A percentile compares a stretch with the other conserved stretches of the same genome.
Conservation (phyloP, 352 stramenopile genomes). For the Phytophthora hybrid region DNA sequence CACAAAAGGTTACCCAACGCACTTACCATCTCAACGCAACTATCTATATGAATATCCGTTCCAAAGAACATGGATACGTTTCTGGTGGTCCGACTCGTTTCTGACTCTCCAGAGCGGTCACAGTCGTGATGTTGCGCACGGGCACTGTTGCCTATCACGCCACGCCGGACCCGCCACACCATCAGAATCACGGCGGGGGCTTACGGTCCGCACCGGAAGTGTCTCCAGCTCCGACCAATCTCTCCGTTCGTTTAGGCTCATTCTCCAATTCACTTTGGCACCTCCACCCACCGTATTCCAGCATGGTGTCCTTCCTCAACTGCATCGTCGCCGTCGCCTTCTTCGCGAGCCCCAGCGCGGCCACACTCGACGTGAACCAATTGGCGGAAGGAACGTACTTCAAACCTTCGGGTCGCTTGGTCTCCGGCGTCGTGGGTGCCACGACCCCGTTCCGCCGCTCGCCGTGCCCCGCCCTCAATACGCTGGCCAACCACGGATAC, state of each 20-base stretch:
- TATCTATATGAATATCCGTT: background rate
- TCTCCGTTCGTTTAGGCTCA: conserved; percentile 4
- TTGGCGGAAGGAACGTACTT: conserved; percentile 47
- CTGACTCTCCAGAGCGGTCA: background rate
- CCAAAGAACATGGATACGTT: background rate
- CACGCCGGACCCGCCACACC: background rate
- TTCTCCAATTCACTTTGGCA: conserved; percentile 32
- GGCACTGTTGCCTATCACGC: background rate
- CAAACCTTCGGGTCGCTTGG: conserved; percentile 31
- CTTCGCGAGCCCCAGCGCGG: conserved; percentile 11
- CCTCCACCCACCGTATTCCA: background rate
- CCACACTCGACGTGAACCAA: conserved; percentile 32
- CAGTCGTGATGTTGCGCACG: background rate
- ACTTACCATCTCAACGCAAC: background rate
- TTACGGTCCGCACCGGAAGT: conserved; percentile 2
- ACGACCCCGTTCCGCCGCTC: conserved; percentile 42
- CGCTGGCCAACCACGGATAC: conserved; percentile 66
- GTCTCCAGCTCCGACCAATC: conserved; percentile 8
- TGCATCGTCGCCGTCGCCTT: conserved; percentile 17
- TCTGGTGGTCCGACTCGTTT: conserved; percentile 3
- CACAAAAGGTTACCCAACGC: background rate
- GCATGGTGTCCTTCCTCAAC: conserved; percentile 41
- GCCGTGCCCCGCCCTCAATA: conserved; percentile 64
- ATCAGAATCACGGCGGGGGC: conserved; percentile 12
- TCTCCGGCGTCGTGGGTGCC: conserved; percentile 40